Percentiles rank a stretch among this genome's conserved stretches.
phyloP scores from a whole-genome alignment of 768 basidiomycete species.

The Mycena crocata region DNA sequence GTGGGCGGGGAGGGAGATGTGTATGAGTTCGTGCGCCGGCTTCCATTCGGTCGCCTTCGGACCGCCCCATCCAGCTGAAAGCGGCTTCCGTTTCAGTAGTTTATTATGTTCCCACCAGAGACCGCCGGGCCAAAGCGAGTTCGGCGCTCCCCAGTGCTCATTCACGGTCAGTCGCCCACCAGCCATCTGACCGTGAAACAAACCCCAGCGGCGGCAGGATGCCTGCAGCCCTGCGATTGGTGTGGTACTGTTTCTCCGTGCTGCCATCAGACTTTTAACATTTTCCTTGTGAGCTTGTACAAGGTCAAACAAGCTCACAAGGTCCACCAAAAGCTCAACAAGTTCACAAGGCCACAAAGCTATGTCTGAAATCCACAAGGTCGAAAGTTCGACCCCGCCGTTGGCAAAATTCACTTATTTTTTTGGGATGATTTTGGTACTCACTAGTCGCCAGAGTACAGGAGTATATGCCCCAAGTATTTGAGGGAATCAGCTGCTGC shows the following conservation, averaged over 20 bases:
- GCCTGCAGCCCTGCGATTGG: slow-evolving; percentile 1
- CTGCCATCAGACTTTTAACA: no score
- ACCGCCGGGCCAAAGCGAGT: slow-evolving; percentile 32
- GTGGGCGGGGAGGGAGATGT: slow-evolving; percentile 6
- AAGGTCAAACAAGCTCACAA: no score
- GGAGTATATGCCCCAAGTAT: no score
- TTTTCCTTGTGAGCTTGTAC: no score
- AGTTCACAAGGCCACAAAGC: no score
- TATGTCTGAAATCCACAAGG: no score
- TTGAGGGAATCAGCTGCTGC: no score
- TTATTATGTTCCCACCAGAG: slow-evolving; percentile 27
- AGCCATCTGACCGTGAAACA: slow-evolving; percentile 42
- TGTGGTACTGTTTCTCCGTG: slow-evolving; percentile 25
- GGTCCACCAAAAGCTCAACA: no score
- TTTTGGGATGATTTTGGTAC: no score
- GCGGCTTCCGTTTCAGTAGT: slow-evolving; percentile 17
- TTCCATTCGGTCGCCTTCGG: slow-evolving; percentile 14
- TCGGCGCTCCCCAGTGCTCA: slow-evolving; percentile 43
- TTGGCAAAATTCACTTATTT: no score
- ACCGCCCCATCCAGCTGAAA: slow-evolving; percentile 15
- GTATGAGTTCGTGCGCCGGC: slow-evolving; percentile 19
- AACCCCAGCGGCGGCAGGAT: slow-evolving; percentile 30
- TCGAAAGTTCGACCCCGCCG: no score
- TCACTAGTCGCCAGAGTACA: no score
- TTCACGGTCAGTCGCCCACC: slow-evolving; percentile 36